Percentiles rank a stretch among this genome's conserved stretches.
Evolutionary conservation across 768 basidiomycete species (phyloP).

Genomic region (Exidia glandulosa): DNA sequence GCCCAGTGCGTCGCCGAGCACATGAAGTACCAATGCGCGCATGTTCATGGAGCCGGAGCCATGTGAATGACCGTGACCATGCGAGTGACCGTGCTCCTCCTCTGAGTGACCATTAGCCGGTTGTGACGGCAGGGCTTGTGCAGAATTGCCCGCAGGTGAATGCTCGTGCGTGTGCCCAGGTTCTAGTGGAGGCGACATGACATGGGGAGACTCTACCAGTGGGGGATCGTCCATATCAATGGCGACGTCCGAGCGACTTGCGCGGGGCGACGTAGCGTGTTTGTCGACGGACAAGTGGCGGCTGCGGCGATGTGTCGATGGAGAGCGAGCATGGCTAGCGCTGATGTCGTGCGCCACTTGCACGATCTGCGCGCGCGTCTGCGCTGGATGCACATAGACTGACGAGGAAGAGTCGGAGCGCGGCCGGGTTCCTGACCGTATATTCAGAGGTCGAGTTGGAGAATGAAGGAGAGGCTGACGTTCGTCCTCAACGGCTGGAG

Average conservation of each 20-base stretch:
- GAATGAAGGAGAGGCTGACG: not conserved
- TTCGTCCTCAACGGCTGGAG: not conserved
- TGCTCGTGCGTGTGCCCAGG: no score
- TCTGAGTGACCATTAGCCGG: not conserved
- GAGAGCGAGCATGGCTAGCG: not conserved
- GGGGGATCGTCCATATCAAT: not conserved
- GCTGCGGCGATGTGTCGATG: not conserved
- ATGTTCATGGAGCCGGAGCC: conserved; percentile 94
- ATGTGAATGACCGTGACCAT: conserved; percentile 38
- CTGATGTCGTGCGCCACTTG: conserved; percentile 74
- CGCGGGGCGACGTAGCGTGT: not conserved
- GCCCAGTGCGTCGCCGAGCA: conserved; percentile 92
- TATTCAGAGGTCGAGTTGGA: not conserved
- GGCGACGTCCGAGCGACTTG: not conserved
- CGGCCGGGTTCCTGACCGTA: not conserved
- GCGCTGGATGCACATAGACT: conserved; percentile 50
- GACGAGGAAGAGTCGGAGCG: conserved; percentile 32
- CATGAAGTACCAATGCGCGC: conserved; percentile 90
- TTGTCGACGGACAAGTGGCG: not conserved
- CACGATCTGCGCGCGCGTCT: conserved; percentile 31
- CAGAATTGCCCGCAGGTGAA: no score
- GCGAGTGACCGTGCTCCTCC: conserved; percentile 60
- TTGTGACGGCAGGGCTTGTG: not conserved
- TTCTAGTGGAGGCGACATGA: not conserved
- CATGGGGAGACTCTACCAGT: not conserved